phyloP scores from a whole-genome alignment of 2,329 filamentous ascomycete genomes.

The Acephala macrosclerotiorum region DNA sequence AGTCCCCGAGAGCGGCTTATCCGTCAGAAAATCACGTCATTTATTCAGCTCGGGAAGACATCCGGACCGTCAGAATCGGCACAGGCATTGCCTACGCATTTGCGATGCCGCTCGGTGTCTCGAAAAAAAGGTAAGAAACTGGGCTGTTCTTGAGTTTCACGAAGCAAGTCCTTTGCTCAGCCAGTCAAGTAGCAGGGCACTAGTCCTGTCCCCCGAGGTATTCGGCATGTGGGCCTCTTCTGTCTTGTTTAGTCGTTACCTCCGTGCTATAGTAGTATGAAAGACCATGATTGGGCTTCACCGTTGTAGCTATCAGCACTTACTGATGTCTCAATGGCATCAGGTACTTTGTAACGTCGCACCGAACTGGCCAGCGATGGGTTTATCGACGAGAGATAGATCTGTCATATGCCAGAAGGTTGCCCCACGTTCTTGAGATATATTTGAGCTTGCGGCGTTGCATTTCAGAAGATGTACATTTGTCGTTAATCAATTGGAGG shows the following conservation, averaged over 20 bases:
- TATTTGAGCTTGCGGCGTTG: not conserved
- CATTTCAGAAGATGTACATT: not conserved
- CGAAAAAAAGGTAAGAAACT: not conserved
- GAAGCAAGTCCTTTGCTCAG: not conserved
- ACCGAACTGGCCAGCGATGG: not conserved
- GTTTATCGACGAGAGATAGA: not conserved
- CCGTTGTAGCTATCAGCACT: not conserved
- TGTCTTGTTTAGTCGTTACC: not conserved
- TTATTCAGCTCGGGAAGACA: not conserved
- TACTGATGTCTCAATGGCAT: not conserved
- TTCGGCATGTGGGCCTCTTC: not conserved
- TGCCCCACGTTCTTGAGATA: not conserved
- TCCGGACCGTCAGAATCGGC: not conserved
- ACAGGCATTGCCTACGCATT: not conserved
- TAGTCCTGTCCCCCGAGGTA: not conserved
- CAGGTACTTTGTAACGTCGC: not conserved
- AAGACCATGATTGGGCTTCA: not conserved
- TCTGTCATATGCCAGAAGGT: not conserved
- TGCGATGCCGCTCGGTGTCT: not conserved
- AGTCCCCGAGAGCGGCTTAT: constrained; percentile 1
- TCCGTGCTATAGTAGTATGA: not conserved
- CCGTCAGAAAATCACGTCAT: not conserved
- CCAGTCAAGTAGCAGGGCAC: not conserved
- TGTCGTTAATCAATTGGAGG: not conserved
- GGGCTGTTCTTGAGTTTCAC: not conserved